Base-by-base conservation (phyloP, 805 yeast species). In the Lipomyces kockii region DNA sequence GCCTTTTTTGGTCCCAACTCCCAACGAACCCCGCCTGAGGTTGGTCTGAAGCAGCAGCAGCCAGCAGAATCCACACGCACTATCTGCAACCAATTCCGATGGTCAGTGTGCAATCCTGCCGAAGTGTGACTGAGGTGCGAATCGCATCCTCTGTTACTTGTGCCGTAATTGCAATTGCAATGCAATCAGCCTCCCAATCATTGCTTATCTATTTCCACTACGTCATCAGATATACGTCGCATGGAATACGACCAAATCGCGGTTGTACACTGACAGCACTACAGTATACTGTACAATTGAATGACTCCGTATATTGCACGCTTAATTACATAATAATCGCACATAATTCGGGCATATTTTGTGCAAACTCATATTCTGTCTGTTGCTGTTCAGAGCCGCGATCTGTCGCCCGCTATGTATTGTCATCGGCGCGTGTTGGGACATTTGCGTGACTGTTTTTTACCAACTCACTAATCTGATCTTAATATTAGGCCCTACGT, bases 391-490 rank as follows among this genome's bases (percentile, higher is more conserved):
- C 39, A 35, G 14, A n/a, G 39, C 12, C 17, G 17, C 1, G 43
- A n/a, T 0, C 39, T 35, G 14, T 35, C 11, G 39, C 11, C 39
- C 12, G 11, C 27, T 43, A 4, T 43, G 49, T n/a, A 25, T 43
- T 17, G 49, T 43, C 29, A 29, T 29, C 22, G 9, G 49, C 20
- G 22, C 49, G 9, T 43, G 49, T 43, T 43, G 49, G 49, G 49
- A 43, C 4, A 17, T 43, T 43, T 7, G 9, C 63, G 66, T 65
- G 68, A 61, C 68, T 65, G 68, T 65, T 65, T 60, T 61, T 46
- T 7, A 37, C 60, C 62, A 57, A 32, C 49, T 62, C 65, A 62
- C 64, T 8, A n/a, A 37, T 37, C 43, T 29, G 32, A 29, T 29
- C n/a, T n/a, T n/a, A n/a, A n/a, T n/a, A n/a, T n/a, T n/a, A n/a